Evolutionary conservation across 2,329 filamentous ascomycete genomes (phyloP), one percentile per base, ranked within the genome.

Genomic region (Malbranchea zuffiana): DNA sequence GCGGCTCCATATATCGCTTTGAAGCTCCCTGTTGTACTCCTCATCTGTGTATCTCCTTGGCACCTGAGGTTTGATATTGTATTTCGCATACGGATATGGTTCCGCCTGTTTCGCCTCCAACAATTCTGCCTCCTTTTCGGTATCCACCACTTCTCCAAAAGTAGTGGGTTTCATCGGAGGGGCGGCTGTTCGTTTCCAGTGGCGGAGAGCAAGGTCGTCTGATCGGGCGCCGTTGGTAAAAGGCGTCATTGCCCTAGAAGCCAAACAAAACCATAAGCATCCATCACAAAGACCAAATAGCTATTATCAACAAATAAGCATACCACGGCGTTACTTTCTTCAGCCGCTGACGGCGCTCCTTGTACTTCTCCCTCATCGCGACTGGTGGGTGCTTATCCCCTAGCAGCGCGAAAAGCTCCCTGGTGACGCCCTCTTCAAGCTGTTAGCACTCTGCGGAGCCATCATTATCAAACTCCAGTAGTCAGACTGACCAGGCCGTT

Each of bases 11-110:
- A 88, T 78, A 10, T 75, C 67, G 52, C 70, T 80, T 49, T 77
- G 72, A 34, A 98, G 62, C 44, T 81, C 75, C 40, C 75, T 69
- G 42, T 79, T 73, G 61, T 98, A 98, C 56, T 93, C 80, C 44
- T 87, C 83, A 45, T 92, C 81, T 43, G 75, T 85, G 60, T 96
- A 96, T 45, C 53, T 51, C 42, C 78, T 71, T 1, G 87, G 84
- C 23, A 86, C 69, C 3, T 80, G 72, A 10, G 88, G 74, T 46
- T 80, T 72, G 37, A 93, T 78, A 54, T 95, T 92, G 69, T 82
- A 96, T 55, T 88, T 93, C 32, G 83, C 76, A 60, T 90, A 96
- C 2, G 67, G 54, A 43, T 71, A 72, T 44, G 67, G 65, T 29
- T 65, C 58, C 44, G 70, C 65, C 32, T 45, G 42, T 42, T 50